Percentiles rank a stretch among this genome's conserved stretches.
Evolutionary conservation across 257 asterid species (phyloP).

Genomic region (Capsicum chinense): DNA sequence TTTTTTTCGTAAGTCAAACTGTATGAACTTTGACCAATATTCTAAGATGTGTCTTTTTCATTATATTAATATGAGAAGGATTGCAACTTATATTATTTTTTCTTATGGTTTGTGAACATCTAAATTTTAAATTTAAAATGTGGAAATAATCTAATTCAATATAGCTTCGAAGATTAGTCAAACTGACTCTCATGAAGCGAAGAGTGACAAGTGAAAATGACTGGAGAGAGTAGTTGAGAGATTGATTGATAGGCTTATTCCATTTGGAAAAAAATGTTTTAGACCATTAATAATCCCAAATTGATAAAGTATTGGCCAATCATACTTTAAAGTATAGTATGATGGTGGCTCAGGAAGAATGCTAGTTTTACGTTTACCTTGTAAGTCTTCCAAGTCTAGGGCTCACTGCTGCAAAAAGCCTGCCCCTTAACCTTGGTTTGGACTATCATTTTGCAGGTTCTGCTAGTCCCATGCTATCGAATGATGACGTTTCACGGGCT

Average conservation of each 20-base stretch:
- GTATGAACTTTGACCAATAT: no score
- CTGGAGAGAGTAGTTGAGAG: no score
- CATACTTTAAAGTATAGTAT: not conserved
- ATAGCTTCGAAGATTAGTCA: no score
- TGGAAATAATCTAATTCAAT: not conserved
- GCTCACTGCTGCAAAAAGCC: not conserved
- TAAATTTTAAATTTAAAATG: no score
- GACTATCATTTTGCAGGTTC: conserved; percentile 66
- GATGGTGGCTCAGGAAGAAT: not conserved
- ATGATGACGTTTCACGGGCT: conserved; percentile 76
- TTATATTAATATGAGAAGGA: no score
- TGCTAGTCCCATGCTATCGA: conserved; percentile 85
- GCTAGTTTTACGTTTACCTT: not conserved
- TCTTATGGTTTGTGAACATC: no score
- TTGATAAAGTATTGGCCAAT: not conserved
- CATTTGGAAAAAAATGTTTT: not conserved
- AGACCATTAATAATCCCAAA: not conserved
- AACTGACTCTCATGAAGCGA: no score
- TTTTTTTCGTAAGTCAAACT: no score
- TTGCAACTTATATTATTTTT: no score
- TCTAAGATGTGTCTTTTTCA: no score
- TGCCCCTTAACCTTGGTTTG: conserved; percentile 20
- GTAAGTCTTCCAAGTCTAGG: not conserved
- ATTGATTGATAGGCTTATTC: no score
- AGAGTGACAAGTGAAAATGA: no score